phyloP scores from a whole-genome alignment of 2,329 filamentous ascomycete genomes.

The Monosporascus ibericus region DNA sequence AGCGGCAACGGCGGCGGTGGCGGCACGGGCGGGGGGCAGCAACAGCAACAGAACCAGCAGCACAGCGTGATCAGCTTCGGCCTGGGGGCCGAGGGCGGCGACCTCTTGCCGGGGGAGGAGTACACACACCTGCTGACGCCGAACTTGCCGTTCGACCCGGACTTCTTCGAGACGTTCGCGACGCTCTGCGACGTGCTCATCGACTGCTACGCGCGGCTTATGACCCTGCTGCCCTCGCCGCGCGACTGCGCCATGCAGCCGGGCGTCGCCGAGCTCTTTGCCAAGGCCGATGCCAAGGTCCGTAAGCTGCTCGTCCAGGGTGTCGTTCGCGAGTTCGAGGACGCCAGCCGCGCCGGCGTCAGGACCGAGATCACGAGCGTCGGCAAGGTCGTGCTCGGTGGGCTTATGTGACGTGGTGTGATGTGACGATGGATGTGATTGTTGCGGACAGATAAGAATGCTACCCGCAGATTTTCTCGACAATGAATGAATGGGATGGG shows the following conservation, averaged over 20 bases:
- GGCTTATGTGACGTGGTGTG: slow-evolving; percentile 55
- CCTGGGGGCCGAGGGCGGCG: slow-evolving; percentile 50
- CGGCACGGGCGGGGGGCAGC: slow-evolving; percentile 8
- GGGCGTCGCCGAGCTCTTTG: slow-evolving; percentile 74
- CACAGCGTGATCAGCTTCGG: slow-evolving; percentile 47
- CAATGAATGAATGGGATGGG: background rate
- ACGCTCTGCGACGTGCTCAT: slow-evolving; percentile 94
- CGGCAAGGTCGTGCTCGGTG: slow-evolving; percentile 82
- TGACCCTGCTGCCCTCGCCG: slow-evolving; percentile 69
- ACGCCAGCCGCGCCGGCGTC: slow-evolving; percentile 67
- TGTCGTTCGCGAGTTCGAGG: slow-evolving; percentile 89
- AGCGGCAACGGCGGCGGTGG: slow-evolving; percentile 6
- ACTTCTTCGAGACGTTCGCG: slow-evolving; percentile 94
- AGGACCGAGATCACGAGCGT: slow-evolving; percentile 80
- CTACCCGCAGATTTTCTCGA: too few relatives aligned
- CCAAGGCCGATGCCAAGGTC: slow-evolving; percentile 79
- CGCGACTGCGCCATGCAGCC: slow-evolving; percentile 56
- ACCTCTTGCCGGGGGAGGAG: slow-evolving; percentile 74
- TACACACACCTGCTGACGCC: slow-evolving; percentile 89
- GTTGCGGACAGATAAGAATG: too few relatives aligned
- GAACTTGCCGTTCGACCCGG: slow-evolving; percentile 86
- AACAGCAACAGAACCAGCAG: slow-evolving; percentile 15
- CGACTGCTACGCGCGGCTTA: slow-evolving; percentile 78
- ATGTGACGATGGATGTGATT: background rate
- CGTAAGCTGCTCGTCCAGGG: slow-evolving; percentile 85